Percentiles rank a stretch among this genome's conserved stretches.
Conservation (phyloP, 2,329 filamentous ascomycete species). For the Dryadomyces sulphureus region DNA sequence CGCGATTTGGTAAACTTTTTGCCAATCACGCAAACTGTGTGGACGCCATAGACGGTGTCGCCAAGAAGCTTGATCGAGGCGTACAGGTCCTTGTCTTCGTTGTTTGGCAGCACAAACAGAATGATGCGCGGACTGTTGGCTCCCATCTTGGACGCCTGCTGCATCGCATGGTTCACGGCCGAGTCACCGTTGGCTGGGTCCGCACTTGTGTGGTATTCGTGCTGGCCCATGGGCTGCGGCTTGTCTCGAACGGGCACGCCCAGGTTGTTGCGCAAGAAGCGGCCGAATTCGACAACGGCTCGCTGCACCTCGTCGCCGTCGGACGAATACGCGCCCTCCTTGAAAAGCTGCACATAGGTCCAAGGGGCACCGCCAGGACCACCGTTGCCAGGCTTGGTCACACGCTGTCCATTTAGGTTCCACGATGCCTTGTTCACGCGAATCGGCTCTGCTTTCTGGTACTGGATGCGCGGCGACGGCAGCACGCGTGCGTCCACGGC, state of each 20-base stretch:
- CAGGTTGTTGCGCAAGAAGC: conserved; percentile 20
- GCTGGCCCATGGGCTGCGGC: not conserved
- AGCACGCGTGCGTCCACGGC: conserved; percentile 62
- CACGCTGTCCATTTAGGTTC: conserved; percentile 49
- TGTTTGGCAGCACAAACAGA: conserved; percentile 42
- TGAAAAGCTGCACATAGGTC: conserved; percentile 21
- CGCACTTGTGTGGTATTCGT: not conserved
- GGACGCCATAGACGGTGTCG: conserved; percentile 52
- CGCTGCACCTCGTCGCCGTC: conserved; percentile 1
- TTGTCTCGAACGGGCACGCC: conserved; percentile 21
- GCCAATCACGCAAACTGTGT: conserved; percentile 48
- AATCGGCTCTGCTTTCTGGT: conserved; percentile 24
- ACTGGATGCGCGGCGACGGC: conserved; percentile 42
- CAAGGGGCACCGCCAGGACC: conserved; percentile 33
- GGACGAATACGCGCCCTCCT: not conserved
- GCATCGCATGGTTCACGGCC: conserved; percentile 3
- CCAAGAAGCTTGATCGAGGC: conserved; percentile 51
- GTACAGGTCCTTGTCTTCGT: conserved; percentile 38
- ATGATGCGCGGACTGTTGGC: conserved; percentile 30
- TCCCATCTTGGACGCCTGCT: conserved; percentile 3
- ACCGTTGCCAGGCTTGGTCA: conserved; percentile 24
- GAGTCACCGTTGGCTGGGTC: not conserved
- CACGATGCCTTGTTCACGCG: conserved; percentile 41
- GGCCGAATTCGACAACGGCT: conserved; percentile 20
- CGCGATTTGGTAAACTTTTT: conserved; percentile 20